These are phyloP conservation scores for Exophiala bonariae DNA, from an alignment of 2,329 filamentous ascomycete species.

Conservation along the genomic window DNA sequence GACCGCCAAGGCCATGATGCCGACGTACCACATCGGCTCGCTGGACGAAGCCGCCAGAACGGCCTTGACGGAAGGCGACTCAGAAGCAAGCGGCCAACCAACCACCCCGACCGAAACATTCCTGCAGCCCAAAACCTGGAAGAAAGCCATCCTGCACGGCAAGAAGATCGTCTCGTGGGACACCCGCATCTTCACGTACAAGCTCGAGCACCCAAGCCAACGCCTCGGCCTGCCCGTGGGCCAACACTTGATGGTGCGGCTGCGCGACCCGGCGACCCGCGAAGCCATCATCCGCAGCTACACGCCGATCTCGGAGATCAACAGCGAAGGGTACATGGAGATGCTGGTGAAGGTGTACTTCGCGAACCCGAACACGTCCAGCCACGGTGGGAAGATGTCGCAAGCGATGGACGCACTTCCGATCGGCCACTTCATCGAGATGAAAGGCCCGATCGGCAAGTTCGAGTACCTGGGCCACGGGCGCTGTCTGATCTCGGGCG, in stretches of 20 bases:
- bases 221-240: slow-evolving; percentile 75
- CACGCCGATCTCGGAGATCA: slow-evolving; percentile 73
- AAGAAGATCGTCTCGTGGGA: slow-evolving; percentile 75
- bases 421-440: slow-evolving; percentile 71
- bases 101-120: slow-evolving; percentile 60
- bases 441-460: slow-evolving; percentile 85
- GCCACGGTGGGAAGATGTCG: slow-evolving; percentile 76
- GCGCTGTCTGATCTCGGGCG: slow-evolving; percentile 60
- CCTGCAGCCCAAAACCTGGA: slow-evolving; percentile 71
- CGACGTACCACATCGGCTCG: slow-evolving; percentile 77
- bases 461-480: slow-evolving; percentile 77
- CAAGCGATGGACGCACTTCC: slow-evolving; percentile 72
- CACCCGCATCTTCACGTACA: slow-evolving; percentile 78
- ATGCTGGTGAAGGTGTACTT: slow-evolving; percentile 83
- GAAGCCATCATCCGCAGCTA: slow-evolving; percentile 82
- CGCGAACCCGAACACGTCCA: slow-evolving; percentile 47
- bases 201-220: slow-evolving; percentile 70
- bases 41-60: slow-evolving; percentile 63
- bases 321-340: slow-evolving; percentile 64
- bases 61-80: slow-evolving; percentile 51
- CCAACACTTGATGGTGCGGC: slow-evolving; percentile 82
- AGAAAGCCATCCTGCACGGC: slow-evolving; percentile 66
- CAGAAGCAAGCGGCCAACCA: slow-evolving; percentile 38
- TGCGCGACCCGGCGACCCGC: slow-evolving; percentile 67
- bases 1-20: slow-evolving; percentile 89